Conservation (phyloP, 768 basidiomycete genomes). For the Chalciporus chontae region DNA sequence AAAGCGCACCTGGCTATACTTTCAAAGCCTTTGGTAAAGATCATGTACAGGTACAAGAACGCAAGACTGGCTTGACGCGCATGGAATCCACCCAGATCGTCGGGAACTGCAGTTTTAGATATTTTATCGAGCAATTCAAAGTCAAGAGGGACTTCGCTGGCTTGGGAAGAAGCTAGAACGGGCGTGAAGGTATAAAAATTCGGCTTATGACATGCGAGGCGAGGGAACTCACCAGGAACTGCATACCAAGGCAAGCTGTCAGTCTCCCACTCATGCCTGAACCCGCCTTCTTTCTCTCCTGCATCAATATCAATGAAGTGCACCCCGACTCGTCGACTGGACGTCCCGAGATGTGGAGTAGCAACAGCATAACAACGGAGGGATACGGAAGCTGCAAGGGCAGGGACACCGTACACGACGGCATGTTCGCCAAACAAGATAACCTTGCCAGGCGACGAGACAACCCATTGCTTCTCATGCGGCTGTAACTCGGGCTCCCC, state of each 20-base stretch:
- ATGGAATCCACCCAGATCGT: constrained; percentile 27
- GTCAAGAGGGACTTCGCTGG: constrained; percentile 50
- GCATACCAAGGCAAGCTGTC: constrained; percentile 76
- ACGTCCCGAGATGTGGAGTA: constrained; percentile 61
- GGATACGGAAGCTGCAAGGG: constrained; percentile 92
- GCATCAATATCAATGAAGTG: constrained; percentile 72
- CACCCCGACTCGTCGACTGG: constrained; percentile 47
- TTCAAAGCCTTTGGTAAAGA: constrained; percentile 44
- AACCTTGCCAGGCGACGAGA: constrained; percentile 96
- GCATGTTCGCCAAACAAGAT: constrained; percentile 99
- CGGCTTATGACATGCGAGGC: background rate
- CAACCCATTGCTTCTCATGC: constrained; percentile 65
- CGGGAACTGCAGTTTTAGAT: constrained; percentile 38
- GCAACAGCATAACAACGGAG: constrained; percentile 90
- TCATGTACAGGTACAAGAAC: constrained; percentile 94
- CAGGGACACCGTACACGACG: constrained; percentile 97
- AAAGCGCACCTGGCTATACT: constrained; percentile 51
- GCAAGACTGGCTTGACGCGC: constrained; percentile 55
- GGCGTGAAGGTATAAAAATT: background rate
- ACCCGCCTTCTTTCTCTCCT: constrained; percentile 33
- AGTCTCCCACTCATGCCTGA: constrained; percentile 79
- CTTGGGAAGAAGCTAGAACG: constrained; percentile 13
- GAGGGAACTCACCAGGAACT: constrained; percentile 38
- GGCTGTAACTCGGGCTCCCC: constrained; percentile 2
- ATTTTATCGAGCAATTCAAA: constrained; percentile 71